These are phyloP conservation scores for Mucor ambiguus DNA, from an alignment of 371 early-diverging fungal genomes.

Conservation along the genomic window DNA sequence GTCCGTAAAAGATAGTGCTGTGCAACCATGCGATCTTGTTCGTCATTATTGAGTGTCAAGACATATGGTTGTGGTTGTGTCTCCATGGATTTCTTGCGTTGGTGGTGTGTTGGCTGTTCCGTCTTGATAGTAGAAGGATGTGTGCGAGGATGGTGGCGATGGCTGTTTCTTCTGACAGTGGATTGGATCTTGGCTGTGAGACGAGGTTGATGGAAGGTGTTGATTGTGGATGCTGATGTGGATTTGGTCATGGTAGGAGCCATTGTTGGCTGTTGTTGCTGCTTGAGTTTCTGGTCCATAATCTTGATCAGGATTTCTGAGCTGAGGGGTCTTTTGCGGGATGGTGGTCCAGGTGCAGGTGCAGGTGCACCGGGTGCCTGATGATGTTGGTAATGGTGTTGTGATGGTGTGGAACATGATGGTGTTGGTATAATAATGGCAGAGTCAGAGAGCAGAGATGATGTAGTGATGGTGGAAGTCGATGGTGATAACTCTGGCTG, in stretches of 20 bases:
- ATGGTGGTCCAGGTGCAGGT: background rate
- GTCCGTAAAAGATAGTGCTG: conserved; percentile 53
- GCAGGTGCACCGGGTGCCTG: background rate
- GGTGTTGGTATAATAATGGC: conserved; percentile 1
- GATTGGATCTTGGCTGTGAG: background rate
- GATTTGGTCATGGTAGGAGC: background rate
- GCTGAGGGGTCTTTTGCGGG: conserved; percentile 20
- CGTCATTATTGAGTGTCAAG: conserved; percentile 34
- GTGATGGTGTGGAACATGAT: conserved; percentile 10
- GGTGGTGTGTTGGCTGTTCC: background rate
- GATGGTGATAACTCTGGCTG: conserved; percentile 8
- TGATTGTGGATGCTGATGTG: background rate
- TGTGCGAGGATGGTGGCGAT: background rate
- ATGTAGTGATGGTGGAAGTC: conserved; percentile 4
- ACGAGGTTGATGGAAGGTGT: background rate
- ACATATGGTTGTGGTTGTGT: conserved; percentile 26
- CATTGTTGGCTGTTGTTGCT: conserved; percentile 9
- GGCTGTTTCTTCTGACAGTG: background rate
- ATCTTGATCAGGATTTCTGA: conserved; percentile 24
- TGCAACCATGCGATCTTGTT: conserved; percentile 49
- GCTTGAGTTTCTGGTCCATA: conserved; percentile 25
- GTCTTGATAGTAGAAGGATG: background rate
- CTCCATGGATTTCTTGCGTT: conserved; percentile 2
- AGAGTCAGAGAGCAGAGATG: conserved; percentile 15
- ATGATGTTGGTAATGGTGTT: background rate